Conservation (phyloP, 2,329 filamentous ascomycete species). For the Sphaerulina populicola region DNA sequence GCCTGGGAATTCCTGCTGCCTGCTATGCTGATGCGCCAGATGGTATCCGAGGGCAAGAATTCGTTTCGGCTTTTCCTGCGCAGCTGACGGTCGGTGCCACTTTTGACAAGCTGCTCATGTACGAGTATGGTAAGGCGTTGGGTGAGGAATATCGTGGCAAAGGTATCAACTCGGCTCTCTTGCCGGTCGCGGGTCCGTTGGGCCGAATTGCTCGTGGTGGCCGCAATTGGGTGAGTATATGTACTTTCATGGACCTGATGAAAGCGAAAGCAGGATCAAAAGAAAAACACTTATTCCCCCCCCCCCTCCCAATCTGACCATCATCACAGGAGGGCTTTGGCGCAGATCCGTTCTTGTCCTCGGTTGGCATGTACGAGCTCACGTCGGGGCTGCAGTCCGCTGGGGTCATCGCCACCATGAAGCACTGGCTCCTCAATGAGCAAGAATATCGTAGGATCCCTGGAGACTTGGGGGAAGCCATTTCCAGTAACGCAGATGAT, state of each 20-base stretch:
- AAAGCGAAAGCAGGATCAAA: too few relatives aligned
- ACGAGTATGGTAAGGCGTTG: slow-evolving; percentile 46
- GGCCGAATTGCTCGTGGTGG: slow-evolving; percentile 26
- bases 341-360: slow-evolving; percentile 55
- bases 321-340: slow-evolving; percentile 47
- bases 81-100: slow-evolving; percentile 53
- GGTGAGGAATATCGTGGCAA: slow-evolving; percentile 36
- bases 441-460: slow-evolving; percentile 49
- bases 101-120: slow-evolving; percentile 50
- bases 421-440: slow-evolving; percentile 48
- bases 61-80: slow-evolving; percentile 67
- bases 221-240: slow-evolving; percentile 39
- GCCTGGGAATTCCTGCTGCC: slow-evolving; percentile 60
- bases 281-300: too few relatives aligned
- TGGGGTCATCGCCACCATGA: slow-evolving; percentile 36
- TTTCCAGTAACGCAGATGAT: slow-evolving; percentile 55
- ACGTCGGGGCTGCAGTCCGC: slow-evolving; percentile 46
- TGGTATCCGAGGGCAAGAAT: slow-evolving; percentile 64
- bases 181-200: slow-evolving; percentile 59
- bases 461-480: slow-evolving; percentile 16
- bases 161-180: slow-evolving; percentile 41
- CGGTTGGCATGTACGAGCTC: slow-evolving; percentile 42
- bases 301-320: too few relatives aligned
- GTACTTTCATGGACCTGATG: neutral
- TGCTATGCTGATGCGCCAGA: slow-evolving; percentile 23